Evolutionary conservation across 495 filamentous ascomycete species (phyloP).

Genomic region (Neurospora discreta): DNA sequence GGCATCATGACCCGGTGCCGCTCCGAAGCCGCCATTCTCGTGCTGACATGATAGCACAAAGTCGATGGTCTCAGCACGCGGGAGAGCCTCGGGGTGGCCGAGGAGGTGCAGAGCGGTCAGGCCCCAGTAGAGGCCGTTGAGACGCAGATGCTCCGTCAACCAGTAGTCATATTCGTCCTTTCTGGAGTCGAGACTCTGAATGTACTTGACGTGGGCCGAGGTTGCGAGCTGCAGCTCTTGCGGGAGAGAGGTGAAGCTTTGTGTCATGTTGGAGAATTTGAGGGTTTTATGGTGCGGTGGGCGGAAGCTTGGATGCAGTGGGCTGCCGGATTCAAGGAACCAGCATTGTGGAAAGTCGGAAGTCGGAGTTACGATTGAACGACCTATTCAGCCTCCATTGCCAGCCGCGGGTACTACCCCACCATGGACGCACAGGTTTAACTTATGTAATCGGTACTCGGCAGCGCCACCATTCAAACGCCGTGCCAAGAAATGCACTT

Average conservation of each 20-base stretch:
- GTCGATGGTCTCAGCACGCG: constrained; percentile 70
- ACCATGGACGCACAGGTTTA: neutral
- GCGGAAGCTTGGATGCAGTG: neutral
- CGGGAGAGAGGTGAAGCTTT: constrained; percentile 29
- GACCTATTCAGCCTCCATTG: neutral
- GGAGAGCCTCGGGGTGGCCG: constrained; percentile 64
- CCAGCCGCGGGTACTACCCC: neutral
- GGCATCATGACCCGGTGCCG: constrained; percentile 86
- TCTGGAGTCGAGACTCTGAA: constrained; percentile 81
- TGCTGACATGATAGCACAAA: constrained; percentile 89
- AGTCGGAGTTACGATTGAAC: neutral
- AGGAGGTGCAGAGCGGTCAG: constrained; percentile 81
- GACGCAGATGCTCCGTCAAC: constrained; percentile 88
- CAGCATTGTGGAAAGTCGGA: neutral
- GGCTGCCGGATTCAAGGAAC: neutral
- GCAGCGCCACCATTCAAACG: neutral
- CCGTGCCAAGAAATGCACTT: neutral
- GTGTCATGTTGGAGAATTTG: constrained; percentile 10
- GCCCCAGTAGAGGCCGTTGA: constrained; percentile 96
- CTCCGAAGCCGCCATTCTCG: constrained; percentile 81
- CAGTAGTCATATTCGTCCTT: constrained; percentile 94
- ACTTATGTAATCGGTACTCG: constrained; percentile 1
- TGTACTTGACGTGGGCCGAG: constrained; percentile 82
- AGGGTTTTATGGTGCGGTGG: neutral
- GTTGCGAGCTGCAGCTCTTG: constrained; percentile 53